Evolutionary conservation across 106 monocot genomes (phyloP).

Genomic region (Dendrobium huoshanense): DNA sequence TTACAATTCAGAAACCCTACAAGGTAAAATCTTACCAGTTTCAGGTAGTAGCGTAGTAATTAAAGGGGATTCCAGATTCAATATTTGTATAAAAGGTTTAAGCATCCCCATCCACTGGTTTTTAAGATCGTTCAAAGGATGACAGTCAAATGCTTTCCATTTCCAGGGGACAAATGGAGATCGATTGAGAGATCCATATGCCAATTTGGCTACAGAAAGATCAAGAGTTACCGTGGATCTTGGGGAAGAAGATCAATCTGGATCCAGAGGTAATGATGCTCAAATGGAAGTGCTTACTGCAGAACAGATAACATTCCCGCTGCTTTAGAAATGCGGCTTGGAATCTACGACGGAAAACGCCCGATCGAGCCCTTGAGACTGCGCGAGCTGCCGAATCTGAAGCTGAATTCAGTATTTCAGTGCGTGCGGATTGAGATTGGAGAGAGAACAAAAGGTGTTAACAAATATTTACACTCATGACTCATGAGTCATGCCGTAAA

Average conservation of each 20-base stretch:
- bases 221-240: not conserved
- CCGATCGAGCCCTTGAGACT: too few relatives aligned
- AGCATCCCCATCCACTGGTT: not conserved
- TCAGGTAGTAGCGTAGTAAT: not conserved
- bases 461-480: too few relatives aligned
- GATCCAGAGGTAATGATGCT: not conserved
- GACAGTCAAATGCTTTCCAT: not conserved
- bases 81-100: not conserved
- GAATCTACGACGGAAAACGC: too few relatives aligned
- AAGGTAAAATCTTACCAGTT: not conserved
- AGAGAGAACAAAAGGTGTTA: too few relatives aligned
- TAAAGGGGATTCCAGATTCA: not conserved
- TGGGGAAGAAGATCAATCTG: constrained; percentile 5
- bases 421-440: too few relatives aligned
- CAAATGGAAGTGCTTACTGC: too few relatives aligned
- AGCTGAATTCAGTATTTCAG: too few relatives aligned
- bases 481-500: too few relatives aligned
- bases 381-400: too few relatives aligned
- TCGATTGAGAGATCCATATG: not conserved
- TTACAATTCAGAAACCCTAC: not conserved
- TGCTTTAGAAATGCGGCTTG: not conserved
- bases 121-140: not conserved
- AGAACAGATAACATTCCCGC: not conserved
- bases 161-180: not conserved
- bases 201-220: not conserved